Evolutionary conservation across 2,329 filamentous ascomycete species (phyloP), one percentile per base, ranked within the genome.

Genomic region (Ophiostoma perfectum): DNA sequence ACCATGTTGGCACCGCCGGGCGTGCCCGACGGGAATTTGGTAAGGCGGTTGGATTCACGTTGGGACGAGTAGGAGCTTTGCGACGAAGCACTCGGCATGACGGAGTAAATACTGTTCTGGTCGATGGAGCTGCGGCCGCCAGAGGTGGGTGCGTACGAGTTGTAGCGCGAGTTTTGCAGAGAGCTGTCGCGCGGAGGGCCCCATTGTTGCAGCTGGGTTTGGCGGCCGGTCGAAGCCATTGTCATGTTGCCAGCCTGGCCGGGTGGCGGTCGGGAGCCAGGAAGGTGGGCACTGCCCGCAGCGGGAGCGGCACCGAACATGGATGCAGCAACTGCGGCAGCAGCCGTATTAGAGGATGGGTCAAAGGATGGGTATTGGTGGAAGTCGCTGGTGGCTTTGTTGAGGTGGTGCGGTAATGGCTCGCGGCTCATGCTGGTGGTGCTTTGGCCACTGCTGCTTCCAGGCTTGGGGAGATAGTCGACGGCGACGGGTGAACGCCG

Each of bases 351-450:
- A 52, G 80, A 76, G 65, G 83, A 78, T 42, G 86, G 81, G 72
- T 90, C 88, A 76, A 90, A 87, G 66, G 85, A 85, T 58, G 93
- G 92, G 77, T 97, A 97, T 75, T 97, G 94, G 80, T 97, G 92
- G 76, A 88, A 97, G 78, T 97, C 93, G 73, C 81, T 81, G 65
- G 86, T 86, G 72, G 82, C 83, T 79, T 92, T 93, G 77, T 92
- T 93, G 67, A 96, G 80, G 75, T 96, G 92, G 78, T 95, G 91
- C 42, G 93, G 91, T 70, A 91, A 83, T 69, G 90, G 90, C 68
- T 95, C 90, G 76, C 88, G 87, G 73, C 88, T 85, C 68, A 82
- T 78, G 36, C 86, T 82, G 73, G 83, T 78, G 75, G 90, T 87
- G 71, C 91, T 88, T 27, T 79, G 45, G 66, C 55, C 44, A 62